Conservation (phyloP, 441 rosid genomes). For the Pelargonium cotyledonis region DNA sequence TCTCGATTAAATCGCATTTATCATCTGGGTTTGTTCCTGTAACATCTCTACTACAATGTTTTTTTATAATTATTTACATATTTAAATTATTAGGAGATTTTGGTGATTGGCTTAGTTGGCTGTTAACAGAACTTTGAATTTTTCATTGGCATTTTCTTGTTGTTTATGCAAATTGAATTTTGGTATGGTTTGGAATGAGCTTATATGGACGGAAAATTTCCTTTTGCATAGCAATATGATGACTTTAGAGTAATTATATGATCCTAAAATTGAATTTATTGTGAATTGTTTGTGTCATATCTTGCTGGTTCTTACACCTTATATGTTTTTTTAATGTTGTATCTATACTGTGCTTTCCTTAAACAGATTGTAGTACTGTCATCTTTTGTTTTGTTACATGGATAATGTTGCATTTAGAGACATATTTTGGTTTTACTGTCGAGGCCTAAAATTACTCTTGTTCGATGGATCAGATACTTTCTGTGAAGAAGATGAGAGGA, state of each 20-base stretch:
- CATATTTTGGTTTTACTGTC: neutral
- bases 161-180: neutral
- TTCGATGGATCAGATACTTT: conserved; percentile 25
- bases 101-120: neutral
- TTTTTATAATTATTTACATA: neutral
- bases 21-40: neutral
- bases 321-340: too few species aligned
- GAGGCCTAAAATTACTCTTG: neutral
- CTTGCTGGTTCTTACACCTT: too few species aligned
- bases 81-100: neutral
- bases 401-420: neutral
- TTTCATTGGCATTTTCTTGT: neutral
- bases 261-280: too few species aligned
- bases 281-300: too few species aligned
- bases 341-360: neutral
- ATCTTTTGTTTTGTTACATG: neutral
- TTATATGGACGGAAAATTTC: too few species aligned
- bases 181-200: too few species aligned
- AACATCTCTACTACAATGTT: neutral
- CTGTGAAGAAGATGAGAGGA: conserved; percentile 64
- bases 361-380: neutral
- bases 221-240: too few species aligned
- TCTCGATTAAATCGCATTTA: neutral
- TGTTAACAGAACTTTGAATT: neutral
- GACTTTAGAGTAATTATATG: too few species aligned